Percentiles rank a stretch among this genome's conserved stretches.
Evolutionary conservation across 202 grass and related monocot genomes (phyloP).

Genomic region (Bolboschoenoplectus hybrid): DNA sequence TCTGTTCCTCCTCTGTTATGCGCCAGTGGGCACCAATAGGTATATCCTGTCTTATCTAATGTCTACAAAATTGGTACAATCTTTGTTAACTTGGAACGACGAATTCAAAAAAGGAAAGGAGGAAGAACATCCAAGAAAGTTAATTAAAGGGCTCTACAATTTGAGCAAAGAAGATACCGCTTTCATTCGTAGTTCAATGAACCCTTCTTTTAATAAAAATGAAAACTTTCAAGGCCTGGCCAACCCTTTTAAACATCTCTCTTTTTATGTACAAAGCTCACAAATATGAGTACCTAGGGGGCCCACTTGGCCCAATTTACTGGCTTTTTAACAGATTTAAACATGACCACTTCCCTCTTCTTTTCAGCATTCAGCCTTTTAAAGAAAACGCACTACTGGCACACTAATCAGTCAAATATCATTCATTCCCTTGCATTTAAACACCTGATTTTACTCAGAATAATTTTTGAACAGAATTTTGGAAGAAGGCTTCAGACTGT

Average conservation of each 20-base stretch:
- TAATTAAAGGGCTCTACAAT: neutral
- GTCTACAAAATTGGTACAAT: too few species aligned
- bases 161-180: neutral
- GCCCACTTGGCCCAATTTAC: neutral
- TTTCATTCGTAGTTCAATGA: constrained; percentile 12
- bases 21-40: too few species aligned
- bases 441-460: neutral
- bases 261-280: neutral
- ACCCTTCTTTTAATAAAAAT: neutral
- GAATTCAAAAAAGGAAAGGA: neutral
- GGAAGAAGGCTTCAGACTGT: neutral
- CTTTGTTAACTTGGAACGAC: too few species aligned
- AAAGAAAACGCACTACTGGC: constrained; percentile 18
- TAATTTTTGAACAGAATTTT: constrained; percentile 7
- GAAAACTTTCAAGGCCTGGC: neutral
- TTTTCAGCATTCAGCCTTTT: constrained; percentile 17
- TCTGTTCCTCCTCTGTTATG: too few species aligned
- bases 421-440: constrained; percentile 17
- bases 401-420: neutral
- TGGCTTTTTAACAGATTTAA: constrained; percentile 11
- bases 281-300: neutral
- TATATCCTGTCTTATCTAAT: too few species aligned
- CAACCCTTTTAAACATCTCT: neutral
- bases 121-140: neutral
- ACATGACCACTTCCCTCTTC: constrained; percentile 3